A percentile compares a stretch with the other conserved stretches of the same genome.
Conservation (phyloP, 345 rosid genomes). For the Acer negundo region DNA sequence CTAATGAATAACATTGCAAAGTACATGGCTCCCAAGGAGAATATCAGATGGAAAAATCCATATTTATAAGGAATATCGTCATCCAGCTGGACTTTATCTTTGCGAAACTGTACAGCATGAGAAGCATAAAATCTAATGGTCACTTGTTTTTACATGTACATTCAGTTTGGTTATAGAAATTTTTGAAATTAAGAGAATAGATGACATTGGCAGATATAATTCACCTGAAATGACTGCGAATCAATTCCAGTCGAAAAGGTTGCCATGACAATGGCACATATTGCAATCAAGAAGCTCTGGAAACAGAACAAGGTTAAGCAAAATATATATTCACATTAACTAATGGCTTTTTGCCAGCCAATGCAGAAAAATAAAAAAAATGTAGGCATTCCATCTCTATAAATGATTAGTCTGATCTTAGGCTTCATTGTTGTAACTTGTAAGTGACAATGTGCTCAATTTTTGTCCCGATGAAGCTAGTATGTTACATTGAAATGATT, state of each 20-base stretch:
- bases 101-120: constrained; percentile 51
- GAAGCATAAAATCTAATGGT: constrained; percentile 2
- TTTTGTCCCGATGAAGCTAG: not conserved
- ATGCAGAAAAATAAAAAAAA: too few species aligned
- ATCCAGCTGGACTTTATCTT: constrained; percentile 51
- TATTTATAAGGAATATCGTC: constrained; percentile 79
- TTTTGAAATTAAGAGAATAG: not conserved
- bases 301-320: not conserved
- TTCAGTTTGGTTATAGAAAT: not conserved
- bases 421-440: not conserved
- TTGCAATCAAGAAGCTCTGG: constrained; percentile 82
- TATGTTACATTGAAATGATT: too few species aligned
- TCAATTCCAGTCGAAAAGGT: constrained; percentile 94
- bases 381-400: too few species aligned
- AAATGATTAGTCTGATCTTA: not conserved
- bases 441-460: not conserved
- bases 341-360: too few species aligned
- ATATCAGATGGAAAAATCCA: constrained; percentile 81
- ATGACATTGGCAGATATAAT: constrained; percentile 1
- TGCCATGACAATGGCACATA: constrained; percentile 81
- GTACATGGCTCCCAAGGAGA: constrained; percentile 90
- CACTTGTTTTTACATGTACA: not conserved
- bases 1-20: constrained; percentile 89
- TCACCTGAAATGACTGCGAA: constrained; percentile 81
- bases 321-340: not conserved